A percentile compares a stretch with the other conserved stretches of the same genome.
Evolutionary conservation across 352 stramenopile species (phyloP).

Genomic region (Halophytophthora batemanensis): DNA sequence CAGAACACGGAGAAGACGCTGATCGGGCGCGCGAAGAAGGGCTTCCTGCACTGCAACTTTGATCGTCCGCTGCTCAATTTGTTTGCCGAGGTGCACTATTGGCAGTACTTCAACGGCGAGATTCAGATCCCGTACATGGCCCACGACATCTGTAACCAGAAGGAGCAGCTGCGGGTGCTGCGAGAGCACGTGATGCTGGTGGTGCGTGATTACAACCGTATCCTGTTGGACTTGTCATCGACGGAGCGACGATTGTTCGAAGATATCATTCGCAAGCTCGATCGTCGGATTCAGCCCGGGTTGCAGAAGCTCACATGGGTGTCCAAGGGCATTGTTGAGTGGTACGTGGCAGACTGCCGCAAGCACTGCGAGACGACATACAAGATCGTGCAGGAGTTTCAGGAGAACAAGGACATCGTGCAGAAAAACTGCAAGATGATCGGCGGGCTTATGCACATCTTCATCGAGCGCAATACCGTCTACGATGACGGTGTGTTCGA

Average conservation of each 20-base stretch:
- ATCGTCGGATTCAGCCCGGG: slow-evolving; percentile 90
- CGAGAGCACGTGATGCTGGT: slow-evolving; percentile 94
- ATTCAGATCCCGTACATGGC: slow-evolving; percentile 94
- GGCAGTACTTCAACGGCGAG: slow-evolving; percentile 91
- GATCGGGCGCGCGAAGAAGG: slow-evolving; percentile 75
- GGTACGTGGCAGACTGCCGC: slow-evolving; percentile 89
- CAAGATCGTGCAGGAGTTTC: slow-evolving; percentile 88
- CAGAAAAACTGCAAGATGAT: slow-evolving; percentile 90
- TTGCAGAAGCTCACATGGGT: slow-evolving; percentile 94
- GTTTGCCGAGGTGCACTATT: slow-evolving; percentile 92
- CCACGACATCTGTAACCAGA: slow-evolving; percentile 94
- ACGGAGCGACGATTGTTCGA: slow-evolving; percentile 92
- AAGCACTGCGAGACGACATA: slow-evolving; percentile 88
- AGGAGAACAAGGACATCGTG: slow-evolving; percentile 88
- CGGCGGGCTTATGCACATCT: slow-evolving; percentile 83
- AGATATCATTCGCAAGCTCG: slow-evolving; percentile 93
- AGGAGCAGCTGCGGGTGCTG: slow-evolving; percentile 88
- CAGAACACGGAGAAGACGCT: slow-evolving; percentile 82
- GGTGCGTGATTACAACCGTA: slow-evolving; percentile 94
- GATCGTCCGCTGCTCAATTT: slow-evolving; percentile 90
- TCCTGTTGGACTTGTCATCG: slow-evolving; percentile 88
- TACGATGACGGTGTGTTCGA: slow-evolving; percentile 94
- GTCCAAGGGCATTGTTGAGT: slow-evolving; percentile 90
- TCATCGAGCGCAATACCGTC: slow-evolving; percentile 92
- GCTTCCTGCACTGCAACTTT: slow-evolving; percentile 94